These are phyloP conservation scores for Monosporascus sp. DNA, from an alignment of 2,329 filamentous ascomycete genomes.

Conservation along the genomic window DNA sequence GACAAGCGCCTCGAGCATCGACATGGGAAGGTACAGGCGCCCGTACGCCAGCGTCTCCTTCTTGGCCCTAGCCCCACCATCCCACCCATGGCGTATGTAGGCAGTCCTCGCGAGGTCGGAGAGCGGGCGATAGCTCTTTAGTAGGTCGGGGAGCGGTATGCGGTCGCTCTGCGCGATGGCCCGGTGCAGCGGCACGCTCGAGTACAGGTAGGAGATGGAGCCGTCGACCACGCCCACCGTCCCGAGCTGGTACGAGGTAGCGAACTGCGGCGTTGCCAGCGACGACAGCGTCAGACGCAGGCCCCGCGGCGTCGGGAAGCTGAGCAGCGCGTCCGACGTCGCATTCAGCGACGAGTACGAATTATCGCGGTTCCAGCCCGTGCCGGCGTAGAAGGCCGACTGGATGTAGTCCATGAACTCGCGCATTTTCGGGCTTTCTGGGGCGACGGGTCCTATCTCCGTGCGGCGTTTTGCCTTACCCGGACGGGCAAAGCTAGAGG, in stretches of 20 bases:
- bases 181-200: slow-evolving; percentile 69
- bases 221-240: slow-evolving; percentile 90
- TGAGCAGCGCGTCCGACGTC: slow-evolving; percentile 77
- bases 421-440: slow-evolving; percentile 56
- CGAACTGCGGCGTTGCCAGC: slow-evolving; percentile 86
- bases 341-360: slow-evolving; percentile 83
- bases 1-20: slow-evolving; percentile 80
- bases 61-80: slow-evolving; percentile 7
- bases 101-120: slow-evolving; percentile 45
- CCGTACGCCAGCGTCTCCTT: slow-evolving; percentile 65
- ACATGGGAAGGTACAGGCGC: slow-evolving; percentile 75
- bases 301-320: slow-evolving; percentile 81
- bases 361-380: slow-evolving; percentile 86
- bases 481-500: neutral
- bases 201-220: slow-evolving; percentile 95
- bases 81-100: slow-evolving; percentile 4
- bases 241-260: slow-evolving; percentile 86
- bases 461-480: neutral
- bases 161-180: slow-evolving; percentile 63
- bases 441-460: neutral
- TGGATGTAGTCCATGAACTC: slow-evolving; percentile 98
- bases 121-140: slow-evolving; percentile 78
- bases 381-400: slow-evolving; percentile 79
- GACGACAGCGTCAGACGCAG: slow-evolving; percentile 84
- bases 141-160: slow-evolving; percentile 70